phyloP scores from a whole-genome alignment of 768 basidiomycete species.

The Lentinula aciculospora region DNA sequence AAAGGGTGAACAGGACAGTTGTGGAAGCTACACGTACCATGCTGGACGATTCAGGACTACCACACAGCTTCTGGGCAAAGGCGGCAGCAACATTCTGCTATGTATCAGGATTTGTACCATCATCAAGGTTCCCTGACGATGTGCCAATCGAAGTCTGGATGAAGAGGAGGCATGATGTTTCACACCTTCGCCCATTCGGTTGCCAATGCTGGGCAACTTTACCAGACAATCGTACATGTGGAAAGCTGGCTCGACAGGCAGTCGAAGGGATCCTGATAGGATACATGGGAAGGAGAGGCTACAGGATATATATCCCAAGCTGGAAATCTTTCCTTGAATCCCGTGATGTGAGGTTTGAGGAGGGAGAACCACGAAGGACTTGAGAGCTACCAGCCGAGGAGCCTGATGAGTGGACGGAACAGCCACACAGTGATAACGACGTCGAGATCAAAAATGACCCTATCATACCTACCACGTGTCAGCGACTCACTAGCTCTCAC shows the following conservation, averaged over 20 bases:
- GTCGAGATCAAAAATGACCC: no score
- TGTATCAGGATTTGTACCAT: neutral
- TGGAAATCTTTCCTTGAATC: neutral
- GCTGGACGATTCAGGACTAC: neutral
- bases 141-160: neutral
- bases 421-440: no score
- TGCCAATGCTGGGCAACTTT: neutral
- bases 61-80: neutral
- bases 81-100: neutral
- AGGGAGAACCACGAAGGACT: no score
- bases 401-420: no score
- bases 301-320: neutral
- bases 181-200: neutral
- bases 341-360: neutral
- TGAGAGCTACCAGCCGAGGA: no score
- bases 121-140: neutral
- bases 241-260: neutral
- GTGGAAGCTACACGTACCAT: slow-evolving; percentile 12
- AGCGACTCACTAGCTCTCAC: no score
- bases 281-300: neutral
- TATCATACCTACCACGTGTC: no score
- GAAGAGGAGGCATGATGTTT: neutral
- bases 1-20: slow-evolving; percentile 16
- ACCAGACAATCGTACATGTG: neutral
- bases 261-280: neutral